Evolutionary conservation across 169 alveolate genomes (phyloP).

Genomic region (Babesia caballi): DNA sequence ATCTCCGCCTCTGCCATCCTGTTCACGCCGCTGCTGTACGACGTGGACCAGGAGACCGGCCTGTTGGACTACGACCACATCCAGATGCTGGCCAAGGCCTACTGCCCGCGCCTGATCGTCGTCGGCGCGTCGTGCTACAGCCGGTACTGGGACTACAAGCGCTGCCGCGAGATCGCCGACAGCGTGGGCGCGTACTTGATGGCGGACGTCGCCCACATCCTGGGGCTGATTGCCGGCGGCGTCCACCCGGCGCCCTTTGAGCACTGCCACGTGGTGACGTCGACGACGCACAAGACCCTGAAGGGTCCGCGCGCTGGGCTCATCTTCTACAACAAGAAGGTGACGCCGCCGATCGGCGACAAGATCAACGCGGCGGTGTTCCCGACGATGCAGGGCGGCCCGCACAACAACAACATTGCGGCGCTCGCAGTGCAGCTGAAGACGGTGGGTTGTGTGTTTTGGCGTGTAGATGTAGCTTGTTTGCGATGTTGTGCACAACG

Average conservation of each 20-base stretch:
- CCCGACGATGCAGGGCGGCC: constrained; percentile 97
- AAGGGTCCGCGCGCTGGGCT: constrained; percentile 96
- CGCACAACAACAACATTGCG: constrained; percentile 88
- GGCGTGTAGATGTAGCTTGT: background rate
- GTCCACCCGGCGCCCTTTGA: constrained; percentile 87
- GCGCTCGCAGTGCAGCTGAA: constrained; percentile 84
- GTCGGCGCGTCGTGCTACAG: constrained; percentile 79
- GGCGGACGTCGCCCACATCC: constrained; percentile 97
- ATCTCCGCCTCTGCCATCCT: constrained; percentile 92
- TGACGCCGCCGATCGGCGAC: constrained; percentile 80
- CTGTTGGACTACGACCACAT: constrained; percentile 89
- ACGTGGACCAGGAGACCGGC: constrained; percentile 86
- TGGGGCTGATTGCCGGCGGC: constrained; percentile 93
- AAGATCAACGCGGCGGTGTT: constrained; percentile 92
- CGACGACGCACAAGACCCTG: constrained; percentile 95
- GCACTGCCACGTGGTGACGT: constrained; percentile 94
- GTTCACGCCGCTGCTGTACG: constrained; percentile 92
- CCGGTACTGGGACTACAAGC: constrained; percentile 83
- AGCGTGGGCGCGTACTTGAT: constrained; percentile 91
- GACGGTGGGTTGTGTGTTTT: constrained; percentile 72
- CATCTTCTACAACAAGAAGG: constrained; percentile 86
- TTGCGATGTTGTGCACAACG: background rate
- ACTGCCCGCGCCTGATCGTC: constrained; percentile 69
- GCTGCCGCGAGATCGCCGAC: constrained; percentile 90
- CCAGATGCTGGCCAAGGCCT: constrained; percentile 84